Base-by-base conservation (phyloP, 495 filamentous ascomycete species). In the Podospora conica region DNA sequence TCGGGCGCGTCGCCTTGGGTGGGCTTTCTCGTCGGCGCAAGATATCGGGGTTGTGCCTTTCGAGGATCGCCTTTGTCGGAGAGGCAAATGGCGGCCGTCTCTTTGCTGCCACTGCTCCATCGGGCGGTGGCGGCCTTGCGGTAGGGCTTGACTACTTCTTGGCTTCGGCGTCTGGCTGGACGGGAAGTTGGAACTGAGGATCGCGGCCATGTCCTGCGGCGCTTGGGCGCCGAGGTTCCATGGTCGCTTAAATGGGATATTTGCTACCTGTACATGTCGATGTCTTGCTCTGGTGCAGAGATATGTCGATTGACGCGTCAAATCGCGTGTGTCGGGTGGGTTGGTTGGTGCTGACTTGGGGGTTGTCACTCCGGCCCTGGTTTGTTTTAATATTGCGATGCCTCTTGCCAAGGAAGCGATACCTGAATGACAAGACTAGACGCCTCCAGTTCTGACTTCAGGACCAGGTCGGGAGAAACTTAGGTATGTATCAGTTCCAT, bases 1-100 rank as follows among this genome's bases (percentile, higher is more conserved):
- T 53, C 11, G 73, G 66, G 55, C 66, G 65, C 56, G 65, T 54
- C 76, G 76, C 71, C 75, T 66, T 68, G 27, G 65, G 69, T 8
- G 69, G 68, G 55, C 76, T 74, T 55, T 77, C 71, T 28, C 82
- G 76, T 64, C 83, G 82, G 58, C 80, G 77, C 55, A 88, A 69
- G 18, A 87, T 75, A 7, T 85, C 84, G 8, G 88, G 86, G 69
- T 90, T 84, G 66, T 85, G 84, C 70, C 85, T 84, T 67, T 87
- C 83, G 20, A 90, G 72, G 68, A 84, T 90, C 7, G 87, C 82
- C 68, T 82, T 84, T 0, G 87, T 90, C 6, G 88, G 89, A 4
- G 87, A 88, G 55, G 85, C 84, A 70, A 86, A 90, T 0, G 88
- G 89, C 0, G 83, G 82, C 5, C 83, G 83, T 22, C 66, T 69